phyloP scores from a whole-genome alignment of 148 eudicot genomes.

The Vaccinium myrtillus region DNA sequence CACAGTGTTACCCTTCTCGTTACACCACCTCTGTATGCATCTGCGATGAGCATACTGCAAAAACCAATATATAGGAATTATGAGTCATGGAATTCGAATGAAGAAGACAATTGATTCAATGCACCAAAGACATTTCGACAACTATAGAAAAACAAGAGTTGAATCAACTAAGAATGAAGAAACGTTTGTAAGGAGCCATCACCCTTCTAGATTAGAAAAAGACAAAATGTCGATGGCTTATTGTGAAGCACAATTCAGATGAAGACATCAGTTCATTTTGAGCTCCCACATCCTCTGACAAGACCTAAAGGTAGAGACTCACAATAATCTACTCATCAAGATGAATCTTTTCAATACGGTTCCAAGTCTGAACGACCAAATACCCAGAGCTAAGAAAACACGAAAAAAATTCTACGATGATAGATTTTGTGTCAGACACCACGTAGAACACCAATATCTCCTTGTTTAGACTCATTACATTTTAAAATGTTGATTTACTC shows the following conservation, averaged over 20 bases:
- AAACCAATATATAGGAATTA: conserved; percentile 17
- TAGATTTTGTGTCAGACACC: background rate
- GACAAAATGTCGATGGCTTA: background rate
- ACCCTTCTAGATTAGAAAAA: background rate
- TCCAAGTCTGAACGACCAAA: background rate
- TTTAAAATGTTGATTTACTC: background rate
- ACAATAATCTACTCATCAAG: background rate
- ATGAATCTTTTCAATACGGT: background rate
- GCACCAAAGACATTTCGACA: conserved; percentile 1
- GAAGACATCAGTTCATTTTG: background rate
- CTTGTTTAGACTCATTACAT: background rate
- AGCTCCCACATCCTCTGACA: background rate
- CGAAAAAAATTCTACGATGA: no score
- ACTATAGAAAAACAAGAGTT: background rate
- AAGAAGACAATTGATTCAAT: background rate
- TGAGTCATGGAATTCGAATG: background rate
- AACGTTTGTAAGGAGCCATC: background rate
- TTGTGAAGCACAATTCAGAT: background rate
- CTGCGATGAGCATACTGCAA: conserved; percentile 86
- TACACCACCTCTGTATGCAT: conserved; percentile 89
- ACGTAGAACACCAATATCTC: background rate
- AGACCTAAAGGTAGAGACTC: background rate
- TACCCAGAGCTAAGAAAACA: background rate
- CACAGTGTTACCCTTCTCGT: conserved; percentile 74
- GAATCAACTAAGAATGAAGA: background rate